Evolutionary conservation across 1,284 basidiomycete species (phyloP), one percentile per base, ranked within the genome.

Genomic region (Microstroma glucosiphilum): DNA sequence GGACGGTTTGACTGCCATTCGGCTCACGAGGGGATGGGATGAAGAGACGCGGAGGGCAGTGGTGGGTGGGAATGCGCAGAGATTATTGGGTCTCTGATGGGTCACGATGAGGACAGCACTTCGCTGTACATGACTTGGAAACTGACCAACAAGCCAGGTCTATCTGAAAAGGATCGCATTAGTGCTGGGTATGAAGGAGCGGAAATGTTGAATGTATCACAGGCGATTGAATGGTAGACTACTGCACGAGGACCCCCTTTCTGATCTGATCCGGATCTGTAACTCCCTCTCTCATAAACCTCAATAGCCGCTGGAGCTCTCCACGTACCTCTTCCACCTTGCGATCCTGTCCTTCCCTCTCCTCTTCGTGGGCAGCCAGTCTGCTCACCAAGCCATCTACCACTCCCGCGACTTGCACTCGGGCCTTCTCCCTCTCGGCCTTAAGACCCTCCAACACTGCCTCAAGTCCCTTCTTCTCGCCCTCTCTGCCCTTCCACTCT

Each of bases 381-480:
- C 40, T 63, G 11, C 54, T 40, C 43, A 56, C 57, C 53, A 65
- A 43, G 21, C 55, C 60, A 11, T 37, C 49, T 23, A 59, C 60
- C 30, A 46, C 48, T 12, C 23, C 42, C 7, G 15, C 40, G 40
- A 62, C 61, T 12, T 40, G 23, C 13, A 25, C 23, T 51, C 40
- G 21, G 8, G 61, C 61, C 58, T 53, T 57, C 8, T 11, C 40
- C 25, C 61, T 23, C 54, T 62, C 61, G 2, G 6, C 1, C 12
- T 49, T n/a, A 0, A 70, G 55, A 1, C 60, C 42, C 2, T 43
- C 6, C n/a, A 66, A 49, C 6, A 68, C 57, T 6, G 64, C 67
- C 2, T 56, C 17, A 15, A 70, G 30, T 11, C 64, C 37, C 9
- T 57, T 26, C 1, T 49, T 4, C 43, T 25, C 1, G 59, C 46